phyloP scores from a whole-genome alignment of 805 yeast genomes.

The Metschnikowia aberdeeniae region DNA sequence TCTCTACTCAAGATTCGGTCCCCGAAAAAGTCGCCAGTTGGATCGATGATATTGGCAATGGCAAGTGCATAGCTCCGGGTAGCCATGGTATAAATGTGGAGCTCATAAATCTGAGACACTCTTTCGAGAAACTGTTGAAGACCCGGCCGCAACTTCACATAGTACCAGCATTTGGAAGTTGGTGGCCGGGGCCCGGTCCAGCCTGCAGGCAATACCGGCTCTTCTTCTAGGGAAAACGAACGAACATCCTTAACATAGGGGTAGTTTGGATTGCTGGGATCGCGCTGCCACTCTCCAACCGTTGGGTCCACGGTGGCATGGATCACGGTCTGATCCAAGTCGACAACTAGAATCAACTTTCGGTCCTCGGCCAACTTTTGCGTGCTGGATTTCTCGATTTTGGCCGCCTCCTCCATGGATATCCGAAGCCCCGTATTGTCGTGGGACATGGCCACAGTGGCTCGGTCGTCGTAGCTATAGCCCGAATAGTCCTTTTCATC shows the following conservation, averaged over 20 bases:
- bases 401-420: slow-evolving; percentile 79
- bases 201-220: slow-evolving; percentile 51
- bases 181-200: slow-evolving; percentile 60
- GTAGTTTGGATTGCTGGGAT: slow-evolving; percentile 79
- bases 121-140: slow-evolving; percentile 64
- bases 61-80: slow-evolving; percentile 89
- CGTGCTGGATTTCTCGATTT: slow-evolving; percentile 68
- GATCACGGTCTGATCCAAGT: slow-evolving; percentile 93
- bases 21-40: slow-evolving; percentile 80
- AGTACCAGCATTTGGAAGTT: slow-evolving; percentile 74
- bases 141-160: slow-evolving; percentile 90
- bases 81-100: slow-evolving; percentile 98
- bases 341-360: slow-evolving; percentile 87
- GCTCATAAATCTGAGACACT: slow-evolving; percentile 66
- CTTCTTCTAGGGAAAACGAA: slow-evolving; percentile 76
- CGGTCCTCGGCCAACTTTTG: slow-evolving; percentile 54
- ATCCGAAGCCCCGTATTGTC: slow-evolving; percentile 81
- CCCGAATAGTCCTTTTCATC: slow-evolving; percentile 72
- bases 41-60: slow-evolving; percentile 88
- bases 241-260: slow-evolving; percentile 79
- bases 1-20: slow-evolving; percentile 90
- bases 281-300: slow-evolving; percentile 92
- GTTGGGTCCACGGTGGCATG: slow-evolving; percentile 98
- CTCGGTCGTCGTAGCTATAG: slow-evolving; percentile 62
- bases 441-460: slow-evolving; percentile 86